Base-by-base conservation (phyloP, 306 rosid genomes). In the Vigna nakashimae region DNA sequence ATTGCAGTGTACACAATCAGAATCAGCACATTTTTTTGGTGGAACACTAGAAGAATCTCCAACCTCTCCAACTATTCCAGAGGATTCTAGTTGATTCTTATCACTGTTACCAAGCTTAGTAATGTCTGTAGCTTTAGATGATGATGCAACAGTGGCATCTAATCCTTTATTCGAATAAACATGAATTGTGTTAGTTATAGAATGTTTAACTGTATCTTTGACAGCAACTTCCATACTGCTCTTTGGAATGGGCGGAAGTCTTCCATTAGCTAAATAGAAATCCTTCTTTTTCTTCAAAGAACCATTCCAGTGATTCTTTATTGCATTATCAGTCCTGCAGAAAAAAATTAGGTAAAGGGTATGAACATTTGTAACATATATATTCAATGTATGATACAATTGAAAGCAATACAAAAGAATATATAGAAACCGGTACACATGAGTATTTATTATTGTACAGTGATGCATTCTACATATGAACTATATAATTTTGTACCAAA, bases 281-380 rank as follows among this genome's bases (percentile, higher is more conserved):
- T 92, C 97, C 52, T 86, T 77, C 80, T 92, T 95, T 82, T 95
- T 95, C 89, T 95, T 95, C 84, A 95, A 88, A 83, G 98, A 95
- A 86, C 98, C 92, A 87, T 95, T 95, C 98, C 98, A 95, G 78
- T 95, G 98, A 74, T 95, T 95, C 89, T 95, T 95, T 83, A 95
- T 95, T 24, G 97, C 97, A 82, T 95, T 95, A 74, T 95, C 98
- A 66, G 98, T 95, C 87, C 98, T 95, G 91, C 85, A 82, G 48
- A n/a, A 45, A 75, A 66, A 79, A 45, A 74, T 10, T 40, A 40
- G 15, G 53, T 45, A 42, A 42, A 42, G 16, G 3, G 9, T 43
- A 43, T 10, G 3, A 10, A 10, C 45, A 55, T 17, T 34, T 59
- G 72, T 20, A 40, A 36, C 48, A 57, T 67, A 15, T 48, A 26